Conservation (phyloP, 352 stramenopile genomes). For the Phytopythium aichiense region DNA sequence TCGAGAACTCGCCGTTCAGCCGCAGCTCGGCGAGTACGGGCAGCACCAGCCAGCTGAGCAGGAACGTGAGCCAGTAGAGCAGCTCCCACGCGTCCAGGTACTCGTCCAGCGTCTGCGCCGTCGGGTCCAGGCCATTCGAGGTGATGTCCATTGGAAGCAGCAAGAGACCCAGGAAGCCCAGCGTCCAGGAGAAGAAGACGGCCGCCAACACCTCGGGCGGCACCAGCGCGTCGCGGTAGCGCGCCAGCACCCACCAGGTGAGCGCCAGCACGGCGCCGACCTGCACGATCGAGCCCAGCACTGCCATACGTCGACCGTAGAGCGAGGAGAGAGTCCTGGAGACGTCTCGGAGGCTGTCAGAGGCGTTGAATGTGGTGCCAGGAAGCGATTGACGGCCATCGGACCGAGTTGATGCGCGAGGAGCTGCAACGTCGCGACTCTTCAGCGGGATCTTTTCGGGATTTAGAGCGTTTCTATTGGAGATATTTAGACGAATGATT, state of each 20-base stretch:
- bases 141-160: conserved; percentile 62
- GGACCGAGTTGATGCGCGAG: neutral
- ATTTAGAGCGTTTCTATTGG: neutral
- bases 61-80: conserved; percentile 67
- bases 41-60: conserved; percentile 57
- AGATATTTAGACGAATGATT: neutral
- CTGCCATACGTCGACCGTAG: conserved; percentile 17
- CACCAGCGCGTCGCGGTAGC: conserved; percentile 53
- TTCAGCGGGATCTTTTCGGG: conserved; percentile 1
- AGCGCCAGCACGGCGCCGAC: conserved; percentile 44
- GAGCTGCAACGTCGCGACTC: conserved; percentile 1
- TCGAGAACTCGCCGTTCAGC: conserved; percentile 57
- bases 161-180: conserved; percentile 59
- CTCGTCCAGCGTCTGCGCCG: neutral
- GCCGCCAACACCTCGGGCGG: conserved; percentile 25
- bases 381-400: too few species aligned
- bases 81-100: conserved; percentile 43
- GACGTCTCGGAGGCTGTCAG: neutral
- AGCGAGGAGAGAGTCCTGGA: neutral
- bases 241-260: conserved; percentile 51
- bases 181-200: conserved; percentile 53
- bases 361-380: neutral
- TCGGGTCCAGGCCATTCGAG: conserved; percentile 21
- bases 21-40: conserved; percentile 59
- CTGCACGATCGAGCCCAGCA: conserved; percentile 39